Evolutionary conservation across 2,329 filamentous ascomycete genomes (phyloP).

Genomic region (Zalaria obscura): DNA sequence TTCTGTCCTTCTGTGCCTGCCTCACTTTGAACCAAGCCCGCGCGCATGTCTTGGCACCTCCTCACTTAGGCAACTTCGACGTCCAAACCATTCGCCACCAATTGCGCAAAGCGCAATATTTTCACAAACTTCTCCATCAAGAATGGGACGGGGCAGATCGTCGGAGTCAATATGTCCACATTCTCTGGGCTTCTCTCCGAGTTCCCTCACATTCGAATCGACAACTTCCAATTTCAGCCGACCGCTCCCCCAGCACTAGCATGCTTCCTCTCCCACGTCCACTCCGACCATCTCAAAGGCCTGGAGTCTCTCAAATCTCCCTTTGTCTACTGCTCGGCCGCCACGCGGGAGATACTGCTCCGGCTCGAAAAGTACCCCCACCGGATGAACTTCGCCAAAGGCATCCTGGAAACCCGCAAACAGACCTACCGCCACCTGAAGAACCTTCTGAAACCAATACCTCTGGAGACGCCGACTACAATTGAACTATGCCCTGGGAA

Average conservation of each 20-base stretch:
- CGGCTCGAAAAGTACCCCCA: slow-evolving; percentile 66
- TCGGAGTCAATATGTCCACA: slow-evolving; percentile 48
- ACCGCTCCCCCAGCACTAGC: slow-evolving; percentile 51
- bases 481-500: slow-evolving; percentile 60
- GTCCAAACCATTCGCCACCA: too few species aligned
- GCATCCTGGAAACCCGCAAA: slow-evolving; percentile 59
- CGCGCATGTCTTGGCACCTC: too few species aligned
- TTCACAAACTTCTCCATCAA: too few species aligned
- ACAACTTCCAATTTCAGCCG: slow-evolving; percentile 57
- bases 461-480: slow-evolving; percentile 62
- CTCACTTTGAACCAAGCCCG: too few species aligned
- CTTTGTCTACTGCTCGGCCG: slow-evolving; percentile 82
- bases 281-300: slow-evolving; percentile 77
- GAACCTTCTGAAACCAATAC: slow-evolving; percentile 63
- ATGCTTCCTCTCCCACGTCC: slow-evolving; percentile 83
- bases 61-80: too few species aligned
- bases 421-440: slow-evolving; percentile 65
- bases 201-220: slow-evolving; percentile 70
- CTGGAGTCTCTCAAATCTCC: slow-evolving; percentile 63
- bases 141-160: too few species aligned
- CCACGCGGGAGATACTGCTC: slow-evolving; percentile 66
- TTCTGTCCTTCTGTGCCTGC: too few species aligned
- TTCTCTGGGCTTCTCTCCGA: slow-evolving; percentile 60
- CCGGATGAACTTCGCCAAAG: slow-evolving; percentile 66
- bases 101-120: too few species aligned